Conservation (phyloP, 352 stramenopile genomes). For the Phytopythium vexans region DNA sequence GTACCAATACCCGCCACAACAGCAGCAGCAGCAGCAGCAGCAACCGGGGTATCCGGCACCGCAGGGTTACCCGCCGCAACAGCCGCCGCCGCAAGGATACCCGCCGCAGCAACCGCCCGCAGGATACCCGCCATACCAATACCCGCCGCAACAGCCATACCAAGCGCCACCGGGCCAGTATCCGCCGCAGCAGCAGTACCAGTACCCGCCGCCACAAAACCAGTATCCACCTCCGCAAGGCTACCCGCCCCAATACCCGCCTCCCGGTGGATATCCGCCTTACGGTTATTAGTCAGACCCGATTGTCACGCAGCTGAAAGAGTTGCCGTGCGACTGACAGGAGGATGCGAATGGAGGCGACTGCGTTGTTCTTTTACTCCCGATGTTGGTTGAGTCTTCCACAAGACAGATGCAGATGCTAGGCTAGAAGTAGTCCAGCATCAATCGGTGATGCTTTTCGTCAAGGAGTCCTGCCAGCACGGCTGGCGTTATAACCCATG, state of each 20-base stretch:
- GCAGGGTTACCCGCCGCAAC: slow-evolving; percentile 13
- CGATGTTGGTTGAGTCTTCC: not conserved
- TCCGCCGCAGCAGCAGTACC: slow-evolving; percentile 26
- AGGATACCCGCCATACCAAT: slow-evolving; percentile 14
- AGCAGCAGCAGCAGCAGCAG: slow-evolving; percentile 14
- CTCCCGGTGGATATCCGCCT: slow-evolving; percentile 23
- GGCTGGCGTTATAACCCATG: too few species aligned
- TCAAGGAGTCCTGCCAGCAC: too few species aligned
- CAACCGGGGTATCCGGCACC: slow-evolving; percentile 16
- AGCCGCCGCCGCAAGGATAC: slow-evolving; percentile 17
- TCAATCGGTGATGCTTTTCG: too few species aligned
- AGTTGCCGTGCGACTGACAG: not conserved
- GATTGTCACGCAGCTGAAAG: not conserved
- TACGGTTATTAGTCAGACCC: slow-evolving; percentile 17
- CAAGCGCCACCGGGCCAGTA: slow-evolving; percentile 20
- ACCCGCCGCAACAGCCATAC: slow-evolving; percentile 16
- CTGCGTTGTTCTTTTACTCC: not conserved
- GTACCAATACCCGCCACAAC: slow-evolving; percentile 17
- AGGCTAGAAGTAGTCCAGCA: too few species aligned
- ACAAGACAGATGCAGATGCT: too few species aligned
- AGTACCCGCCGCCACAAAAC: slow-evolving; percentile 22
- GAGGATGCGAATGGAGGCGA: not conserved
- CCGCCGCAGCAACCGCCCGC: slow-evolving; percentile 19
- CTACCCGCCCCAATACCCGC: slow-evolving; percentile 17
- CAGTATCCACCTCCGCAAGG: slow-evolving; percentile 19